Conservation (phyloP, 1,139 yeast species). For the Spathaspora sp. region DNA sequence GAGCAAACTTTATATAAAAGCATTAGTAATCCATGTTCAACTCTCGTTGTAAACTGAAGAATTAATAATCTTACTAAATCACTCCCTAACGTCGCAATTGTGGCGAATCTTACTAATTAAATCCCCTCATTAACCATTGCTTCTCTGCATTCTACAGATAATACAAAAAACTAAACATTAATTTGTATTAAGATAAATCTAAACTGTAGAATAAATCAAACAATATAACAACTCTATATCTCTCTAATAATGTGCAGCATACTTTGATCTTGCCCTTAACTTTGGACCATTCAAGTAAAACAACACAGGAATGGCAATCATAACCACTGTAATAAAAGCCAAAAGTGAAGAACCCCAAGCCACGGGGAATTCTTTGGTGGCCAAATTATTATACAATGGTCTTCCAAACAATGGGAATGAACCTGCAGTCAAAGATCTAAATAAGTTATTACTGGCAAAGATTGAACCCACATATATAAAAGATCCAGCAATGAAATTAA, state of each 20-base stretch:
- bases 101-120: background rate
- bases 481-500: constrained; percentile 61
- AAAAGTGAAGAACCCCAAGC: constrained; percentile 69
- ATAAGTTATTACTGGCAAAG: constrained; percentile 30
- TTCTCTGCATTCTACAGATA: background rate
- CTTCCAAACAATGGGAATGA: constrained; percentile 32
- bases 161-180: background rate
- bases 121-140: too few relatives aligned
- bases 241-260: constrained; percentile 19
- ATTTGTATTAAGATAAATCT: background rate
- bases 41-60: background rate
- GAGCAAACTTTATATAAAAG: background rate
- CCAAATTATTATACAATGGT: constrained; percentile 46
- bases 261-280: constrained; percentile 48
- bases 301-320: constrained; percentile 67
- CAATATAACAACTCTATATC: background rate
- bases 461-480: constrained; percentile 39
- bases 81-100: too few relatives aligned
- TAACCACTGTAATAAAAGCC: constrained; percentile 52
- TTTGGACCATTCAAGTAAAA: constrained; percentile 28
- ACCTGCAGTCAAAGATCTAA: constrained; percentile 30
- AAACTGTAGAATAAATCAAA: background rate
- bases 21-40: background rate
- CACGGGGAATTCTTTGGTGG: constrained; percentile 34
- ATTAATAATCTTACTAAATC: too few relatives aligned